Conservation (phyloP, 305 asterid species). For the Fraxinus ornus region DNA sequence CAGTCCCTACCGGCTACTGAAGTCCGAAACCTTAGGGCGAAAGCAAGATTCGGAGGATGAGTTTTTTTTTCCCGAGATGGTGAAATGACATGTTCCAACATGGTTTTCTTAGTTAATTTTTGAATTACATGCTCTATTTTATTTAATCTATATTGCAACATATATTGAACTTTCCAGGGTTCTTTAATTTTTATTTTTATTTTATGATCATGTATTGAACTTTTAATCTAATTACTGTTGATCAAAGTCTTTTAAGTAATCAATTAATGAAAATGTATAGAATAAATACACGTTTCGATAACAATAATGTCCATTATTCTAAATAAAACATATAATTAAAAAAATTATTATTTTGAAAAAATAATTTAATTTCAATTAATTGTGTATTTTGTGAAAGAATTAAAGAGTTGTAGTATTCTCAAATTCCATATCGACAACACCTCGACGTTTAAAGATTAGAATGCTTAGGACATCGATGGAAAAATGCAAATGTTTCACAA, state of each 20-base stretch:
- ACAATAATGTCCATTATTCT: not conserved
- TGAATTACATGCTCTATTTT: not conserved
- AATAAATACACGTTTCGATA: not conserved
- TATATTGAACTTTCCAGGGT: not conserved
- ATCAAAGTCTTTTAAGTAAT: not conserved
- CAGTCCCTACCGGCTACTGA: too few species aligned
- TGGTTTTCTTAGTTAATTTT: not conserved
- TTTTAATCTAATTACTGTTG: not conserved
- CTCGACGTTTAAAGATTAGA: not conserved
- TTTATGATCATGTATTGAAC: not conserved
- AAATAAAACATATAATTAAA: too few species aligned
- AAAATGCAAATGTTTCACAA: not conserved
- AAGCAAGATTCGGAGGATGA: not conserved
- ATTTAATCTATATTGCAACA: not conserved
- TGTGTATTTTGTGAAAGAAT: not conserved
- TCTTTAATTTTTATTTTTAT: too few species aligned
- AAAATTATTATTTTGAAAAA: too few species aligned
- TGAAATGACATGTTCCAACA: not conserved
- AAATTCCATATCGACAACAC: not conserved
- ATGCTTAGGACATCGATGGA: not conserved
- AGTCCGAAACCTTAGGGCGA: not conserved
- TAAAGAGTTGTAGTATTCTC: not conserved
- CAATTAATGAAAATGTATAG: not conserved
- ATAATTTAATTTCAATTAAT: too few species aligned
- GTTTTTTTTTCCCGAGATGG: not conserved